Evolutionary conservation across 768 basidiomycete genomes (phyloP).

Genomic region (Cystofilobasidium bisporidii): DNA sequence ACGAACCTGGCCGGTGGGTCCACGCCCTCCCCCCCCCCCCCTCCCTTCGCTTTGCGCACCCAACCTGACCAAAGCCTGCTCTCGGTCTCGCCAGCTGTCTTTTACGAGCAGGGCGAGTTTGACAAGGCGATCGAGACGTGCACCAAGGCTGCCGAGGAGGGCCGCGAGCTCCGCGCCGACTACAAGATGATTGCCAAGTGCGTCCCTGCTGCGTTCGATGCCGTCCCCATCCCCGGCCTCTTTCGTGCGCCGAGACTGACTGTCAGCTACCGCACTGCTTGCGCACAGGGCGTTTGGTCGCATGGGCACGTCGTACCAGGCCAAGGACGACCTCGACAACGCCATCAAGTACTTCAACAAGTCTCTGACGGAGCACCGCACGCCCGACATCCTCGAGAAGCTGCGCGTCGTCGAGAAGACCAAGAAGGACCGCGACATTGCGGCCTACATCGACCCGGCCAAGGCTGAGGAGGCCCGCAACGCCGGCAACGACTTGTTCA

Average conservation of each 20-base stretch:
- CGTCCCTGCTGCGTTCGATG: neutral
- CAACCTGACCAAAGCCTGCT: slow-evolving; percentile 1
- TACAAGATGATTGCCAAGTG: slow-evolving; percentile 86
- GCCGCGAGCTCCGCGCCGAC: slow-evolving; percentile 79
- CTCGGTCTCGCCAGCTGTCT: slow-evolving; percentile 55
- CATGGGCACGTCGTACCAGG: slow-evolving; percentile 70
- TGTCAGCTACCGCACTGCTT: too few species aligned
- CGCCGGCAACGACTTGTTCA: slow-evolving; percentile 87
- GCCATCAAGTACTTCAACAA: slow-evolving; percentile 91
- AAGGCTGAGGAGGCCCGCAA: slow-evolving; percentile 73
- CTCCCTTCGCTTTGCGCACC: neutral
- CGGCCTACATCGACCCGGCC: slow-evolving; percentile 78
- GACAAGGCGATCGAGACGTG: slow-evolving; percentile 83
- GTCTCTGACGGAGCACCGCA: slow-evolving; percentile 90
- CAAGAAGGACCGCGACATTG: slow-evolving; percentile 65
- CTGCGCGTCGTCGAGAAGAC: slow-evolving; percentile 69
- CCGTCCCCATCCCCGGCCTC: neutral
- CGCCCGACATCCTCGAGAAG: slow-evolving; percentile 81
- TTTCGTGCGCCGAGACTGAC: too few species aligned
- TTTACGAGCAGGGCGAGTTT: slow-evolving; percentile 88
- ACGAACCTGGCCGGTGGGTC: slow-evolving; percentile 74
- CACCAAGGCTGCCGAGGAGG: slow-evolving; percentile 94
- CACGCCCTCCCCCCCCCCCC: neutral
- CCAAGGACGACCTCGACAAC: slow-evolving; percentile 61
- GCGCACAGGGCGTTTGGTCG: slow-evolving; percentile 62